Conservation (phyloP, 1,284 basidiomycete species). For the Trichosporon coremiiforme region DNA sequence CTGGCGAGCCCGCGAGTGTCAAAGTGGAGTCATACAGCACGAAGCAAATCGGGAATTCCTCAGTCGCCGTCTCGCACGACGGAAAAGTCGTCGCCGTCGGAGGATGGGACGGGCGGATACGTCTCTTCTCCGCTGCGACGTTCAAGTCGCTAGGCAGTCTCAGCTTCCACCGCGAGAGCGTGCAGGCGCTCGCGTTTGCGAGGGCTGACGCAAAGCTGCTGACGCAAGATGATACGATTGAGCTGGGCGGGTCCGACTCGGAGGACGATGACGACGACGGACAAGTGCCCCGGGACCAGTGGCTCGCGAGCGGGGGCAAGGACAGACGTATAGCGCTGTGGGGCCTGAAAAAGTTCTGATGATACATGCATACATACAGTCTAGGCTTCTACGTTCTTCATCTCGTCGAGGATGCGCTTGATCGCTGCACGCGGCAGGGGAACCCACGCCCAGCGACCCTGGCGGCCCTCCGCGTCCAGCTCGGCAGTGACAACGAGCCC, state of each 20-base stretch:
- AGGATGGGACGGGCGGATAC: conserved; percentile 86
- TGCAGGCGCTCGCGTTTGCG: conserved; percentile 72
- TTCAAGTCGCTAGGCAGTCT: conserved; percentile 78
- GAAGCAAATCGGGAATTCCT: conserved; percentile 76
- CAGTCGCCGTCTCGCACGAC: conserved; percentile 71
- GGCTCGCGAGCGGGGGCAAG: conserved; percentile 73
- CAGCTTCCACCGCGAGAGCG: conserved; percentile 72
- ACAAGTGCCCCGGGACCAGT: conserved; percentile 57
- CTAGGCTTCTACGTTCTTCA: conserved; percentile 39
- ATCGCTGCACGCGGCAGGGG: conserved; percentile 70
- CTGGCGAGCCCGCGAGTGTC: neutral
- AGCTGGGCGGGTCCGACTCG: conserved; percentile 57
- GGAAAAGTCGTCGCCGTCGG: conserved; percentile 76
- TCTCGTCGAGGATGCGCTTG: conserved; percentile 49
- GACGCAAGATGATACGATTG: conserved; percentile 30
- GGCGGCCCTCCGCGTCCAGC: conserved; percentile 49
- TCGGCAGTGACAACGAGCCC: conserved; percentile 67
- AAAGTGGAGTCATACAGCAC: conserved; percentile 55
- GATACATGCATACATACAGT: conserved; percentile 14
- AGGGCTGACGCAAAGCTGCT: conserved; percentile 33
- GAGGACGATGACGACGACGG: conserved; percentile 61
- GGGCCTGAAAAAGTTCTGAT: conserved; percentile 60
- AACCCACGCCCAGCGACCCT: conserved; percentile 69
- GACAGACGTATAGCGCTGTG: conserved; percentile 76
- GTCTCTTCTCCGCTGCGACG: conserved; percentile 72